Base-by-base conservation (phyloP, 495 filamentous ascomycete species). In the Aspergillus incahuasiensis region DNA sequence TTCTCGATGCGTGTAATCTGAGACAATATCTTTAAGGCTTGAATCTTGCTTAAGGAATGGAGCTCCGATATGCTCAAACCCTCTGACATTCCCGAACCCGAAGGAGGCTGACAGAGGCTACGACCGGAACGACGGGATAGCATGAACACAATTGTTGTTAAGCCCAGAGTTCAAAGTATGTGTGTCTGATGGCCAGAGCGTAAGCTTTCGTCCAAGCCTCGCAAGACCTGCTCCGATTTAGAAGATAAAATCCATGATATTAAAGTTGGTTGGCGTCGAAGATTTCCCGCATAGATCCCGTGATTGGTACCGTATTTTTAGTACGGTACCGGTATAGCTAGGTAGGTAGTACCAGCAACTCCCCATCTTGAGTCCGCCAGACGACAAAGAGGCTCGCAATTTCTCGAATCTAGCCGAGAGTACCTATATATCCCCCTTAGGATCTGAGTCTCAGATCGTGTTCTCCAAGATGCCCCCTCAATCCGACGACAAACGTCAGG, bases 401-500 rank as follows among this genome's bases (percentile, higher is more conserved):
- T n/a, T 35, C 32, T 9, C 32, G 13, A 35, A 15, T 35, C 32
- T 5, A 35, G 13, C 2, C 12, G 13, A 5, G 5, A 35, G 32
- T 35, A 35, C 13, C 3, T 15, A 35, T 11, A 3, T 28, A 28
- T 8, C 3, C 8, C 25, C n/a, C 15, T 40, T 16, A 13, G n/a
- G 39, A 22, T 3, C 15, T 25, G 15, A 47, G 15, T 18, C 25
- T 24, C n/a, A 16, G 19, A 22, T 20, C n/a, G 1, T 6, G 3
- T 32, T 16, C 25, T 32, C 35, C 25, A 53, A 62, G 38, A 74
- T 74, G 73, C 71, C 73, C 30, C 50, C 73, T 32, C 71, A 77
- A 64, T 59, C 62, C 28, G 82, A 77, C 54, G 82, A 86, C 51
- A 95, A 95, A 72, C 89, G 91, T 61, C 84, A 86, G 66, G 92